Base-by-base conservation (phyloP, 495 filamentous ascomycete species). In the Poronia punctata region DNA sequence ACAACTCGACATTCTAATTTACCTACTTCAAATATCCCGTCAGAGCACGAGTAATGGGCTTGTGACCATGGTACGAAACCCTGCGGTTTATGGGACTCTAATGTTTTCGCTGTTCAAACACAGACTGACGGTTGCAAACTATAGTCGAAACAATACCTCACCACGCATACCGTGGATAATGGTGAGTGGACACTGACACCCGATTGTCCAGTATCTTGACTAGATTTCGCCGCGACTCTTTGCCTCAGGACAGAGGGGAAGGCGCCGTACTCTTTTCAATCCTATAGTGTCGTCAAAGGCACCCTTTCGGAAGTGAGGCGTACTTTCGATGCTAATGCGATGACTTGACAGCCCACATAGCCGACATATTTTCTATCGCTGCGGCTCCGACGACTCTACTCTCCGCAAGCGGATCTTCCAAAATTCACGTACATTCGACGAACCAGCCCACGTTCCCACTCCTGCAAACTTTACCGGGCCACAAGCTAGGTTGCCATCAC, bases 61-160 rank as follows among this genome's bases (percentile, higher is more conserved):
- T 50, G 60, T 64, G 52, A 59, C 52, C 50, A 72, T 72, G 68
- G 68, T 65, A 62, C 30, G 52, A 22, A 7, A 24, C 35, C 31
- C 37, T 38, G 6, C 15, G 8, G 27, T n/a, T 30, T 3, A 27
- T 33, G n/a, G 26, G 6, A 6, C 27, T 7, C 16, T 25, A 21
- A 23, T n/a, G 40, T 27, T 26, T 34, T 39, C 40, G 31, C 20
- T 34, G 16, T 37, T 31, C 19, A 24, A 25, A 19, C 21, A 26
- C 42, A 17, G 14, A 35, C 28, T 45, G 42, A 45, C 25, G 27
- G 7, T 22, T 22, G 35, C 48, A 21, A 30, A 34, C 23, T 33
- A 11, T 52, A 98, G 93, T 97, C 92, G 39, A 95, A 95, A 68
- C 93, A 96, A 84, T 97, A 95, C 59, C 78, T 98, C 24, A 88